Evolutionary conservation across 495 filamentous ascomycete genomes (phyloP).

Genomic region (Talaromyces nanjingensis): DNA sequence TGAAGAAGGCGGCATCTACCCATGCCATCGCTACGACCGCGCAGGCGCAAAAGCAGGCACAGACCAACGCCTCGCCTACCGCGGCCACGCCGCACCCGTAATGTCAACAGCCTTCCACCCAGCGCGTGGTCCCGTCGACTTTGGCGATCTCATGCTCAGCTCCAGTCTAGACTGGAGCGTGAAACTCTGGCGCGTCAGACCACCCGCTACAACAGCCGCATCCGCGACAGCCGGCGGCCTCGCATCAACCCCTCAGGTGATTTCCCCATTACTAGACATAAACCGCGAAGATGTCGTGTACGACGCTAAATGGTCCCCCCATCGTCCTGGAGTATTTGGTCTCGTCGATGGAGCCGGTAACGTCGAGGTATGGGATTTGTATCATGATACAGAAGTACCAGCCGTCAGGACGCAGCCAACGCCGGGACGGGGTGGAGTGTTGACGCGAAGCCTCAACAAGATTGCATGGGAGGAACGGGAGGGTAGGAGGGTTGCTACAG

Average conservation of each 20-base stretch:
- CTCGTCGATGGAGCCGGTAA: constrained; percentile 90
- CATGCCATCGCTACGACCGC: constrained; percentile 93
- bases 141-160: constrained; percentile 88
- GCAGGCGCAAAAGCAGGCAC: constrained; percentile 95
- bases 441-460: constrained; percentile 82
- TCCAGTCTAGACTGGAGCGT: constrained; percentile 91
- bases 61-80: constrained; percentile 76
- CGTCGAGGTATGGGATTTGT: constrained; percentile 93
- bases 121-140: constrained; percentile 78
- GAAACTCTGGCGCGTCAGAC: constrained; percentile 89
- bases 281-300: constrained; percentile 93
- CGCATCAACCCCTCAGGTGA: constrained; percentile 27
- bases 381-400: constrained; percentile 84
- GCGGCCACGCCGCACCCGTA: constrained; percentile 84
- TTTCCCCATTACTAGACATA: constrained; percentile 78
- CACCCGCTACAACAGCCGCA: constrained; percentile 45
- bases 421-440: constrained; percentile 41
- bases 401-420: constrained; percentile 66
- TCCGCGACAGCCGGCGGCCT: constrained; percentile 33
- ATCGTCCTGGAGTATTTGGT: constrained; percentile 87
- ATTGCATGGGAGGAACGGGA: constrained; percentile 88
- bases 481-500: constrained; percentile 77
- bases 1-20: constrained; percentile 92
- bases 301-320: constrained; percentile 88
- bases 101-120: constrained; percentile 97